These are phyloP conservation scores for Globisporangium takayamanum DNA, from an alignment of 352 stramenopile species.

Conservation along the genomic window DNA sequence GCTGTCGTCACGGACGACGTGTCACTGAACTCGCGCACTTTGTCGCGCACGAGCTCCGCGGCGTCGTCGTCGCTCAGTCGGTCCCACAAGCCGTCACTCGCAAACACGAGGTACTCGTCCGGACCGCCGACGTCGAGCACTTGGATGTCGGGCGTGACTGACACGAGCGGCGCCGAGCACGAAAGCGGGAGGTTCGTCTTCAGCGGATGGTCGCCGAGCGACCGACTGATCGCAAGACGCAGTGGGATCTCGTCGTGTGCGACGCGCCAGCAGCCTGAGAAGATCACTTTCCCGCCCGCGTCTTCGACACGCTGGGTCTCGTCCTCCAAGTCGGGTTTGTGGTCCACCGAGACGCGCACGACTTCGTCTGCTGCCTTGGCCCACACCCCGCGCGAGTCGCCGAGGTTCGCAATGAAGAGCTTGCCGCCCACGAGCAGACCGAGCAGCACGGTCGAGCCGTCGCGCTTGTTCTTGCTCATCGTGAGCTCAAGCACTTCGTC, in stretches of 20 bases:
- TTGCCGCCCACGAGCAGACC: slow-evolving; percentile 61
- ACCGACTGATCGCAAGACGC: slow-evolving; percentile 69
- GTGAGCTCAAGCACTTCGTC: slow-evolving; percentile 68
- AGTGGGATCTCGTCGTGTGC: slow-evolving; percentile 65
- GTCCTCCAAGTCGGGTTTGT: slow-evolving; percentile 65
- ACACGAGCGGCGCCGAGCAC: slow-evolving; percentile 60
- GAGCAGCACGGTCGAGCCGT: slow-evolving; percentile 72
- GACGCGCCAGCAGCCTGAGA: slow-evolving; percentile 80
- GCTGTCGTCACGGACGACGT: slow-evolving; percentile 4
- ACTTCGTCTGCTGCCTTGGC: slow-evolving; percentile 31
- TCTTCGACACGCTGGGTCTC: slow-evolving; percentile 56
- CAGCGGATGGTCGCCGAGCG: slow-evolving; percentile 71
- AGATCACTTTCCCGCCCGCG: slow-evolving; percentile 72
- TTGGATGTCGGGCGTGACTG: slow-evolving; percentile 61
- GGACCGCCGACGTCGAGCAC: slow-evolving; percentile 50
- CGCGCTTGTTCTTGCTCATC: slow-evolving; percentile 58
- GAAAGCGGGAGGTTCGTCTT: slow-evolving; percentile 58
- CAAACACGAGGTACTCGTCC: slow-evolving; percentile 64
- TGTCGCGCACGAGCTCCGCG: slow-evolving; percentile 43
- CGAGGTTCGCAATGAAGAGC: slow-evolving; percentile 72
- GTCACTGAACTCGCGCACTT: slow-evolving; percentile 31
- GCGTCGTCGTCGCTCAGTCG: slow-evolving; percentile 65
- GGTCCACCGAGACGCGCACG: slow-evolving; percentile 64
- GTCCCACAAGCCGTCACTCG: slow-evolving; percentile 76
- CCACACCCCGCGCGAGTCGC: slow-evolving; percentile 66